Evolutionary conservation across 2,329 filamentous ascomycete species (phyloP).

Genomic region (Magnaporthiopsis rhizophila): DNA sequence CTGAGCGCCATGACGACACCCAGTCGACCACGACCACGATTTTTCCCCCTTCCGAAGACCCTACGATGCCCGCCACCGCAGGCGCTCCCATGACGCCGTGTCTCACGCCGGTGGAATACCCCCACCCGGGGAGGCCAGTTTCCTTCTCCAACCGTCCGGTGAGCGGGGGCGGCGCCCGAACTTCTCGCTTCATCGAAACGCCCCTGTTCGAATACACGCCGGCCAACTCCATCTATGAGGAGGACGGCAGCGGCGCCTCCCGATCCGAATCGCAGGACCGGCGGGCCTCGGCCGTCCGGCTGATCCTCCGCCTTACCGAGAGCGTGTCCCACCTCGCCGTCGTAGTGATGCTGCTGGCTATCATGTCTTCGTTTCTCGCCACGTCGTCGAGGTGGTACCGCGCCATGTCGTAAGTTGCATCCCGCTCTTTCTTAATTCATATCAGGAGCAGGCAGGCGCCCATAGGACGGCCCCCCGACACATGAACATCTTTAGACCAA

Average conservation of each 20-base stretch:
- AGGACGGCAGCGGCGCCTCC: slow-evolving; percentile 3
- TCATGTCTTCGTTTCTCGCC: slow-evolving; percentile 13
- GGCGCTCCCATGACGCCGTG: background rate
- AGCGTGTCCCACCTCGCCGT: slow-evolving; percentile 12
- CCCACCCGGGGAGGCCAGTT: background rate
- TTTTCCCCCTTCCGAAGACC: background rate
- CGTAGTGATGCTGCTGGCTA: slow-evolving; percentile 14
- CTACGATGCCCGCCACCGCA: background rate
- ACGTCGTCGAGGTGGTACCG: slow-evolving; percentile 8
- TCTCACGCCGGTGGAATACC: background rate
- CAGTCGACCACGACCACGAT: background rate
- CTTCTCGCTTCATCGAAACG: slow-evolving; percentile 20
- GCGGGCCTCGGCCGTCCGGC: slow-evolving; percentile 2
- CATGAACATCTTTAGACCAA: background rate
- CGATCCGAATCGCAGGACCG: slow-evolving; percentile 8
- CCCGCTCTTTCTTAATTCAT: too few relatives aligned
- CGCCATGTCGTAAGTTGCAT: slow-evolving; percentile 7
- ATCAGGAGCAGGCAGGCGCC: background rate
- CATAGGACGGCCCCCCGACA: background rate
- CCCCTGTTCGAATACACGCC: slow-evolving; percentile 21
- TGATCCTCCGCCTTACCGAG: slow-evolving; percentile 12
- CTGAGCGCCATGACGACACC: background rate
- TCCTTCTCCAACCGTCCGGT: background rate
- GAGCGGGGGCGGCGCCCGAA: slow-evolving; percentile 4
- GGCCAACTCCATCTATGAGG: slow-evolving; percentile 17